These are phyloP conservation scores for Irpex sp. DNA, from an alignment of 1,284 basidiomycete species.

Conservation along the genomic window DNA sequence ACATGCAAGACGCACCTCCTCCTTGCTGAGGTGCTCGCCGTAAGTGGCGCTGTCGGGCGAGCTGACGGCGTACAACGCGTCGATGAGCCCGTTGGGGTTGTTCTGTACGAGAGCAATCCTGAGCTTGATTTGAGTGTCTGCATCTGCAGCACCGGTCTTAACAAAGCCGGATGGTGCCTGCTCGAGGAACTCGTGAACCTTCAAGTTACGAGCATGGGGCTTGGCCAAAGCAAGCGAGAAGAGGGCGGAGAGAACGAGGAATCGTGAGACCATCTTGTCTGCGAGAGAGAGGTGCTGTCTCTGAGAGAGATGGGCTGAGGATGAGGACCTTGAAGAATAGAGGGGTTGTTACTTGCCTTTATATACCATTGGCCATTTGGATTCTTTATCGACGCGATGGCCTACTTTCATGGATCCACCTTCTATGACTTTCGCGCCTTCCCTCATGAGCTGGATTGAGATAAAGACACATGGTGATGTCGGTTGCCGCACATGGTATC, in stretches of 20 bases:
- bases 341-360: neutral
- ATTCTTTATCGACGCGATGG: neutral
- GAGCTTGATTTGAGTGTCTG: conserved; percentile 1
- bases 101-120: neutral
- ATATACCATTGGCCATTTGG: neutral
- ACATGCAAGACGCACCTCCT: neutral
- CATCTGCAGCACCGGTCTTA: neutral
- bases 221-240: conserved; percentile 35
- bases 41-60: conserved; percentile 16
- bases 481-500: neutral
- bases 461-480: neutral
- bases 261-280: neutral
- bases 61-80: conserved; percentile 3
- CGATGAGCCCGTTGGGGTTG: neutral
- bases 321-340: neutral
- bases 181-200: conserved; percentile 19
- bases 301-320: neutral
- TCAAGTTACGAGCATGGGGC: conserved; percentile 13
- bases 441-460: neutral
- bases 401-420: neutral
- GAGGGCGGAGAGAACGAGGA: neutral
- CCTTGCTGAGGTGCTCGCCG: conserved; percentile 26
- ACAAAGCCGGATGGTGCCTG: conserved; percentile 11
- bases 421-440: neutral
- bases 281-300: neutral